These are phyloP conservation scores for Selaginella moellendorffii DNA, from an alignment of 75 land plant species.

Conservation along the genomic window DNA sequence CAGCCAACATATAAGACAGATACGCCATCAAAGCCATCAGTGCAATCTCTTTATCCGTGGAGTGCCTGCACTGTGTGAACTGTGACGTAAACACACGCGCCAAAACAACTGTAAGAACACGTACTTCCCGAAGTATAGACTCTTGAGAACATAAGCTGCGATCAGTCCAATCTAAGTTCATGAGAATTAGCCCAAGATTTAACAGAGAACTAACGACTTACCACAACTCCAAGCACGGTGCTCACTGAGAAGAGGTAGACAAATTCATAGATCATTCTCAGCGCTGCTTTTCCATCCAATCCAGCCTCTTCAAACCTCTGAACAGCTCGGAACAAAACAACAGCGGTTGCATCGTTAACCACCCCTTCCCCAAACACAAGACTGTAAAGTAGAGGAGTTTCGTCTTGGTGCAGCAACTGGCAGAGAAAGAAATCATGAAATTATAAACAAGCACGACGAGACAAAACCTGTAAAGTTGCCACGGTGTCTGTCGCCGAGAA, in stretches of 20 bases:
- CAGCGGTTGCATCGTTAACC: conserved; percentile 79
- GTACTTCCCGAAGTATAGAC: conserved; percentile 51
- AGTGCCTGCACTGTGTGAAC: conserved; percentile 36
- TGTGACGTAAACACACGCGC: neutral
- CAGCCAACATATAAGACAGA: conserved; percentile 63
- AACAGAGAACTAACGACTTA: conserved; percentile 18
- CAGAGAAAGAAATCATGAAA: neutral
- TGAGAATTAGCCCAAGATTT: neutral
- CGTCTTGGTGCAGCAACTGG: conserved; percentile 64
- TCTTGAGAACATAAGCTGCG: conserved; percentile 37
- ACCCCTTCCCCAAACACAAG: conserved; percentile 83
- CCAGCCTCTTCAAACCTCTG: conserved; percentile 37
- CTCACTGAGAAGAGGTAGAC: conserved; percentile 45
- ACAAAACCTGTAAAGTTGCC: conserved; percentile 46
- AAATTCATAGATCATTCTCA: conserved; percentile 34
- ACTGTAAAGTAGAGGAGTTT: conserved; percentile 66
- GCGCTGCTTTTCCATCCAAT: conserved; percentile 24
- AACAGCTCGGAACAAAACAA: conserved; percentile 66
- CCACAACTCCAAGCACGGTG: conserved; percentile 52
- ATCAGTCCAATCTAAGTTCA: conserved; percentile 41
- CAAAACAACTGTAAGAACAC: neutral
- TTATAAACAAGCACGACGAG: neutral
- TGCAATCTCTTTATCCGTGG: conserved; percentile 57
- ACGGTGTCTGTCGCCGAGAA: conserved; percentile 78
- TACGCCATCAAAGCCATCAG: conserved; percentile 66